Evolutionary conservation across 805 yeast genomes (phyloP).

Genomic region (Lachancea cidri): DNA sequence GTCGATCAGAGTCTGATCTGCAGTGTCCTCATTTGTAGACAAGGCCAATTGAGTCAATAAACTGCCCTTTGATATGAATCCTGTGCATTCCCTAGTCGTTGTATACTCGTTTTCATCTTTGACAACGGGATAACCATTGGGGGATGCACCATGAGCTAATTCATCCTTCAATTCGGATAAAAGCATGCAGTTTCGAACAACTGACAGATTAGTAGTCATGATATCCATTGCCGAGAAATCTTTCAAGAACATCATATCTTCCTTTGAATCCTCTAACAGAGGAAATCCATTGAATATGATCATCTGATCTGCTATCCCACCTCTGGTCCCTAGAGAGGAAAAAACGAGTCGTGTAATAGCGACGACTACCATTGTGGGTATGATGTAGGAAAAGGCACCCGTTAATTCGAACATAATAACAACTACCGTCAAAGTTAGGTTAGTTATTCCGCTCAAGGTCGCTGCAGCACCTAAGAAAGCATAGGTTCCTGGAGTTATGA

Average conservation of each 20-base stretch:
- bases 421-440: slow-evolving; percentile 86
- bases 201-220: slow-evolving; percentile 45
- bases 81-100: slow-evolving; percentile 41
- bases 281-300: slow-evolving; percentile 86
- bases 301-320: slow-evolving; percentile 96
- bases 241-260: slow-evolving; percentile 53
- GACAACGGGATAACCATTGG: slow-evolving; percentile 53
- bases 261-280: slow-evolving; percentile 60
- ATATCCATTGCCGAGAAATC: slow-evolving; percentile 47
- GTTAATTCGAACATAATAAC: slow-evolving; percentile 94
- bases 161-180: slow-evolving; percentile 24
- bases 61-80: slow-evolving; percentile 23
- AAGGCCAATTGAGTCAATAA: not conserved
- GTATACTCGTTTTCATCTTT: slow-evolving; percentile 31
- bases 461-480: slow-evolving; percentile 97
- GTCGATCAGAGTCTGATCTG: not conserved
- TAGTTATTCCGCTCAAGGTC: slow-evolving; percentile 89
- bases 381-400: slow-evolving; percentile 85
- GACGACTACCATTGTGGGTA: slow-evolving; percentile 95
- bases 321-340: slow-evolving; percentile 62
- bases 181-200: slow-evolving; percentile 22
- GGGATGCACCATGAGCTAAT: slow-evolving; percentile 30
- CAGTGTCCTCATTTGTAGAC: not conserved
- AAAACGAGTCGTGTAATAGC: slow-evolving; percentile 79
- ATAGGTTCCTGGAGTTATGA: slow-evolving; percentile 90